Evolutionary conservation across 805 yeast species (phyloP).

Genomic region (Wickerhamiella hasegawae): DNA sequence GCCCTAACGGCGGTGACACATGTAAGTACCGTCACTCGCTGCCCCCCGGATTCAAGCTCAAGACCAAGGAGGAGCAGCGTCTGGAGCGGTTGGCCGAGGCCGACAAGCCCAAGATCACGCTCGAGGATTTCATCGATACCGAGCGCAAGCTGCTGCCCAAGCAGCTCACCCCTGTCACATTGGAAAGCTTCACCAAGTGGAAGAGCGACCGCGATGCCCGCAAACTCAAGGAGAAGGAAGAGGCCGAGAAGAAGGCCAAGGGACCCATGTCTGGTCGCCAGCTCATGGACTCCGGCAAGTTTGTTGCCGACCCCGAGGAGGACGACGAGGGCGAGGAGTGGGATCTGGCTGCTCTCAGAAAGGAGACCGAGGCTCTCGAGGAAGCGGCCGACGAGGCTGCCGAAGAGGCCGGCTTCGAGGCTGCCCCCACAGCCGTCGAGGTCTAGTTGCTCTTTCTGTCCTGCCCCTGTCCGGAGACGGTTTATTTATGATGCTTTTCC

Average conservation of each 20-base stretch:
- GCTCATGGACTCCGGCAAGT: conserved; percentile 26
- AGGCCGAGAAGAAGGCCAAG: conserved; percentile 29
- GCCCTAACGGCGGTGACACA: conserved; percentile 85
- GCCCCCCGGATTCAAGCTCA: conserved; percentile 92
- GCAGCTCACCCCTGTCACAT: conserved; percentile 66
- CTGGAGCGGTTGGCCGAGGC: conserved; percentile 75
- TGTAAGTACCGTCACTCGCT: conserved; percentile 92
- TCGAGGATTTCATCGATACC: conserved; percentile 90
- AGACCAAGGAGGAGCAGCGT: conserved; percentile 91
- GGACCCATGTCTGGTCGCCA: conserved; percentile 21
- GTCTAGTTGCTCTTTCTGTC: too few relatives aligned
- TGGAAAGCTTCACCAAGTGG: conserved; percentile 71
- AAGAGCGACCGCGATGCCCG: conserved; percentile 49
- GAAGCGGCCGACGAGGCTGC: conserved; percentile 6
- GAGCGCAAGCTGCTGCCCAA: conserved; percentile 76
- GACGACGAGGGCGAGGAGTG: conserved; percentile 21
- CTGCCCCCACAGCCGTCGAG: too few relatives aligned
- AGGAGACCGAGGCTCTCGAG: conserved; percentile 17
- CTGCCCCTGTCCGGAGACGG: not conserved
- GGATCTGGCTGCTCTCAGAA: conserved; percentile 23
- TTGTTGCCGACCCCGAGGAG: conserved; percentile 18
- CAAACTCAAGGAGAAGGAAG: conserved; percentile 28
- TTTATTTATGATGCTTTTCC: too few relatives aligned
- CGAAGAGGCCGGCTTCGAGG: too few relatives aligned
- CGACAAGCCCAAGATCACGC: conserved; percentile 72